Conservation (phyloP, 139 green algal species). For the Asterochloris erici region DNA sequence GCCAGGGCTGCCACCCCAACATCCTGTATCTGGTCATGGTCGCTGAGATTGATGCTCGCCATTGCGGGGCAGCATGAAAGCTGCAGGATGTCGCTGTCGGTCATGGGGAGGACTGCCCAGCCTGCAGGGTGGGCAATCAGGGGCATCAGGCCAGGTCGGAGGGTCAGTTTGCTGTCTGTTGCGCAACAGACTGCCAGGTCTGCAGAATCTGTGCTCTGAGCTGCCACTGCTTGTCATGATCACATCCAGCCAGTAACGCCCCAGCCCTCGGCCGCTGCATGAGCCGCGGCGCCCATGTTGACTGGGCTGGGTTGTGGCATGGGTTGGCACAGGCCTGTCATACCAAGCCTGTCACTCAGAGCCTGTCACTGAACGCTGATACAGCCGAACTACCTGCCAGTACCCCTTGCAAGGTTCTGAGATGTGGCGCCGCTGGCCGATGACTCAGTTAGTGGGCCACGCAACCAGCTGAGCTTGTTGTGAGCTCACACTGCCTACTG, state of each 20-base stretch:
- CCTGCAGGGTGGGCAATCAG: neutral
- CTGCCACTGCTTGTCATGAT: neutral
- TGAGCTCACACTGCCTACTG: too few relatives aligned
- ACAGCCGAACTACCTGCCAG: too few relatives aligned
- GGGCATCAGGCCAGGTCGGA: neutral
- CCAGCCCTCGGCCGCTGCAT: neutral
- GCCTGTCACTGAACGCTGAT: too few relatives aligned
- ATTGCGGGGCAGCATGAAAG: constrained; percentile 4
- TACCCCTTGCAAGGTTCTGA: too few relatives aligned
- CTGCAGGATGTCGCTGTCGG: constrained; percentile 5
- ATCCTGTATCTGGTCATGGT: constrained; percentile 10
- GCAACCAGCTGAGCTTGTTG: too few relatives aligned
- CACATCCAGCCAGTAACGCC: neutral
- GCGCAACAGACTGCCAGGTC: neutral
- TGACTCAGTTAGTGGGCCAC: too few relatives aligned
- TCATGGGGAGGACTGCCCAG: neutral
- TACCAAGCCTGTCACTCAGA: too few relatives aligned
- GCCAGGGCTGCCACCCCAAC: constrained; percentile 7
- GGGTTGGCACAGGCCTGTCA: too few relatives aligned
- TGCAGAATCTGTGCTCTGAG: neutral
- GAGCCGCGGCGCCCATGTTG: too few relatives aligned
- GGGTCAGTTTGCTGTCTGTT: neutral
- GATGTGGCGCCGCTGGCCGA: too few relatives aligned
- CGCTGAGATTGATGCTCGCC: constrained; percentile 5
- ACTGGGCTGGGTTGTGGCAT: too few relatives aligned